These are phyloP conservation scores for Arthroderma sp. DNA, from an alignment of 2,329 filamentous ascomycete genomes.

Conservation along the genomic window DNA sequence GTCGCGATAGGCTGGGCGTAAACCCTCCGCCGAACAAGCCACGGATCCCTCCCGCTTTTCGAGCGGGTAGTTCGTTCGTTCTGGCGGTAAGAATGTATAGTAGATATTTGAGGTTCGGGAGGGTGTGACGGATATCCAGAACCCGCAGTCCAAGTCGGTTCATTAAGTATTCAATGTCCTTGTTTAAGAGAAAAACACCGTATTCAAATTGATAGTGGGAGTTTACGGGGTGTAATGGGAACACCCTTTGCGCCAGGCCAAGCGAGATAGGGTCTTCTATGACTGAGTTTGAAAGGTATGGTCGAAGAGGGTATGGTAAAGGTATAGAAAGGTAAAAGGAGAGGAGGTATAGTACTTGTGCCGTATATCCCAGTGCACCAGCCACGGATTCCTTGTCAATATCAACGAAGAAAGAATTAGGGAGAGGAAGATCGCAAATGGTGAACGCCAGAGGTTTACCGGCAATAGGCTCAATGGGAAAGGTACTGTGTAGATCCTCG, in stretches of 20 bases:
- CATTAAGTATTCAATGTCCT: conserved; percentile 67
- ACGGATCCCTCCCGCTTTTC: conserved; percentile 40
- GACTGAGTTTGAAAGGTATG: conserved; percentile 59
- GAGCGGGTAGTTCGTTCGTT: conserved; percentile 44
- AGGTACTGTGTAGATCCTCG: conserved; percentile 66
- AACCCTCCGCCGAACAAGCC: conserved; percentile 29
- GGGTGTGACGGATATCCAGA: conserved; percentile 78
- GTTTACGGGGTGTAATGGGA: conserved; percentile 64
- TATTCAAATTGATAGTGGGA: conserved; percentile 91
- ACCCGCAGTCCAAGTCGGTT: conserved; percentile 59
- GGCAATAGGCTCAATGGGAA: conserved; percentile 59
- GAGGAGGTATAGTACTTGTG: conserved; percentile 60
- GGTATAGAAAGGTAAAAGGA: conserved; percentile 70
- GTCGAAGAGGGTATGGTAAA: conserved; percentile 65
- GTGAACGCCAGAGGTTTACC: conserved; percentile 62
- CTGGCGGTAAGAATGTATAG: conserved; percentile 81
- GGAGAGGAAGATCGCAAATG: conserved; percentile 64
- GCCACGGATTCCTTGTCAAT: conserved; percentile 54
- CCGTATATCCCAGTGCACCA: conserved; percentile 68
- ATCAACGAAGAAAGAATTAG: conserved; percentile 67
- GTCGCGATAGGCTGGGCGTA: conserved; percentile 24
- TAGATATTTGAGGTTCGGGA: conserved; percentile 88
- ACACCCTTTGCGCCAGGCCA: conserved; percentile 48
- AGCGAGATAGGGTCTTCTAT: conserved; percentile 60
- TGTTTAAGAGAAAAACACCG: conserved; percentile 90